Evolutionary conservation across 2,329 filamentous ascomycete genomes (phyloP), one percentile per base, ranked within the genome.

Genomic region (Paraconiothyrium brasiliense): DNA sequence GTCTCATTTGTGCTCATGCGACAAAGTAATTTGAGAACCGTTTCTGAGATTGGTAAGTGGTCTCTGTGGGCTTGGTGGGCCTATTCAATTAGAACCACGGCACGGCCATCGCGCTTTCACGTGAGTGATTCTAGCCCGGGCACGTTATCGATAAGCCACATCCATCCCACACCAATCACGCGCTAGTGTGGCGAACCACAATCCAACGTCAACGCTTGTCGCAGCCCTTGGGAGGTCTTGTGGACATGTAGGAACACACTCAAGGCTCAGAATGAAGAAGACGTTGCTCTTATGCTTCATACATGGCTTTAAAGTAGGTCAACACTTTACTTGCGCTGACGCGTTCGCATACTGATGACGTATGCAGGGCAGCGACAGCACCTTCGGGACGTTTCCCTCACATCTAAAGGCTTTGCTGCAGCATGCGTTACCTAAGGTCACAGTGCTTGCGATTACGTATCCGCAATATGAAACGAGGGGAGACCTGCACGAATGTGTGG

Each of bases 391-490:
- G 56, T 94, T 94, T 76, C 90, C 91, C n/a, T 84, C 88, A 65
- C 87, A 94, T 74, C 84, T 95, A 48, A 86, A 87, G 55, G 83
- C 84, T 22, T 83, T 90, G 37, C 81, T 94, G 14, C 84, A 86
- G 62, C 82, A 85, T 73, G 85, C 86, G 13, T 84, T 94, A 22
- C 92, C 91, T 52, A 89, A 89, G 65, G 79, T 94, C 68, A 83
- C 89, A 58, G 85, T 95, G 59, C 82, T 86, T 57, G 84, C 87
- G 37, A 81, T 92, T 52, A 87, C 91, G n/a, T 95, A 94, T 75
- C 92, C 92, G 37, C 88, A 87, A 68, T 95, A 90, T 77, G 92
- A 94, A 79, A 95, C 92, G n/a, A 84, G 90, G 61, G 92, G 92
- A 16, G 90, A 94, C 74, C 80, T 95, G 51, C 82, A 84, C 50